phyloP scores from a whole-genome alignment of 352 stramenopile genomes.

The Phytophthora fragariae region DNA sequence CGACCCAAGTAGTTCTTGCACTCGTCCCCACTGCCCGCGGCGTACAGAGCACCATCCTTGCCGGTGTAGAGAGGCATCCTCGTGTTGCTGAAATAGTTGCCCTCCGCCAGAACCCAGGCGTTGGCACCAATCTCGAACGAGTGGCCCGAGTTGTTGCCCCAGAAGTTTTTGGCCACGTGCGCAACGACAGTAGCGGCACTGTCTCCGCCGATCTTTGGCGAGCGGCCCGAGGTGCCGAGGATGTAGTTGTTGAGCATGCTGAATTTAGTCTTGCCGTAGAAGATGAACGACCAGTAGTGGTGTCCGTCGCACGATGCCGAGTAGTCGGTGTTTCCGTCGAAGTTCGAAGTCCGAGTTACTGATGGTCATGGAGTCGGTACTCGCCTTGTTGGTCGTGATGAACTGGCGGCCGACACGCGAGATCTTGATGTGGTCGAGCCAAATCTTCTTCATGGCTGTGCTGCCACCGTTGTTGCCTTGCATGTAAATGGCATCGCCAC shows the following conservation, averaged over 20 bases:
- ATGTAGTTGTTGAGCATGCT: slow-evolving; percentile 47
- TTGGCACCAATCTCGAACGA: slow-evolving; percentile 39
- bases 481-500: slow-evolving; percentile 43
- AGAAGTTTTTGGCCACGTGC: slow-evolving; percentile 54
- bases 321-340: slow-evolving; percentile 44
- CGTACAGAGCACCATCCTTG: slow-evolving; percentile 26
- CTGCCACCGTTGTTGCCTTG: slow-evolving; percentile 25
- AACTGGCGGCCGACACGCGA: slow-evolving; percentile 45
- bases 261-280: slow-evolving; percentile 25
- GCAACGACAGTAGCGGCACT: slow-evolving; percentile 29
- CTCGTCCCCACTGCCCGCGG: slow-evolving; percentile 14
- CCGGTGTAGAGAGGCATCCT: slow-evolving; percentile 25
- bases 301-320: slow-evolving; percentile 47
- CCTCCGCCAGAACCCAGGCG: slow-evolving; percentile 39
- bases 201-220: slow-evolving; percentile 28
- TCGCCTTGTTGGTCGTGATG: slow-evolving; percentile 43
- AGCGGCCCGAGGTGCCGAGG: slow-evolving; percentile 42
- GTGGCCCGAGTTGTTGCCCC: slow-evolving; percentile 42
- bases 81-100: slow-evolving; percentile 54
- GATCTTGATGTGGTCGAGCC: slow-evolving; percentile 51
- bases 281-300: slow-evolving; percentile 50
- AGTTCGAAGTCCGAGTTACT: slow-evolving; percentile 50
- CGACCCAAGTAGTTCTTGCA: slow-evolving; percentile 18
- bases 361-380: slow-evolving; percentile 50
- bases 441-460: slow-evolving; percentile 39